Conservation (phyloP, 2,329 filamentous ascomycete species). For the Diaporthe aspalathi region DNA sequence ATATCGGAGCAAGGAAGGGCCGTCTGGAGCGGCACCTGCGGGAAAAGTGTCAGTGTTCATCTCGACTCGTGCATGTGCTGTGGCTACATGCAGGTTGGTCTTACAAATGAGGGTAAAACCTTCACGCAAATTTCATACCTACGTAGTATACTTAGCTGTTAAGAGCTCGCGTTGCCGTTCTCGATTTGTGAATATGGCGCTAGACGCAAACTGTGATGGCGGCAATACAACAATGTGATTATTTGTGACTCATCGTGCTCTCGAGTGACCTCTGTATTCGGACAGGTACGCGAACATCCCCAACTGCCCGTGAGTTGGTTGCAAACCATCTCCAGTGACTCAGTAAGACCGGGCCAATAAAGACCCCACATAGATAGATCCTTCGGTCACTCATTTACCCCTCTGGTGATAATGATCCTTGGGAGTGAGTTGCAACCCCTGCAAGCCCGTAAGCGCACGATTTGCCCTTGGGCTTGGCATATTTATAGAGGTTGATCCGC, state of each 20-base stretch:
- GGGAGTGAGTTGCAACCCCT: neutral
- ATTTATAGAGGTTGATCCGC: neutral
- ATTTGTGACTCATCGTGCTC: neutral
- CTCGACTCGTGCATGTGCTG: no score
- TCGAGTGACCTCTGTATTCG: neutral
- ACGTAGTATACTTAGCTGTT: neutral
- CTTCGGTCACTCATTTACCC: neutral
- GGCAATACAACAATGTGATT: neutral
- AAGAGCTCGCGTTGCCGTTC: neutral
- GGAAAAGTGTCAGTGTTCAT: neutral
- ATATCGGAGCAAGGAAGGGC: neutral
- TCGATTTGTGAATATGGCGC: neutral
- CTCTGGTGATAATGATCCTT: neutral
- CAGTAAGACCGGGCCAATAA: neutral
- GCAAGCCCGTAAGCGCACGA: conserved; percentile 6
- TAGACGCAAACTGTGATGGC: neutral
- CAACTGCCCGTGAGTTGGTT: no score
- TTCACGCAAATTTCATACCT: no score
- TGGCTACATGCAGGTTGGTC: no score
- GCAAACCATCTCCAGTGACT: neutral
- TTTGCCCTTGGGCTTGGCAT: neutral
- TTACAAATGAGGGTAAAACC: no score
- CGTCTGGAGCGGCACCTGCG: no score
- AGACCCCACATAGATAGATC: neutral
- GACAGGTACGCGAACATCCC: no score